Conservation (phyloP, 2,329 filamentous ascomycete species). For the Alternaria tenuissima region DNA sequence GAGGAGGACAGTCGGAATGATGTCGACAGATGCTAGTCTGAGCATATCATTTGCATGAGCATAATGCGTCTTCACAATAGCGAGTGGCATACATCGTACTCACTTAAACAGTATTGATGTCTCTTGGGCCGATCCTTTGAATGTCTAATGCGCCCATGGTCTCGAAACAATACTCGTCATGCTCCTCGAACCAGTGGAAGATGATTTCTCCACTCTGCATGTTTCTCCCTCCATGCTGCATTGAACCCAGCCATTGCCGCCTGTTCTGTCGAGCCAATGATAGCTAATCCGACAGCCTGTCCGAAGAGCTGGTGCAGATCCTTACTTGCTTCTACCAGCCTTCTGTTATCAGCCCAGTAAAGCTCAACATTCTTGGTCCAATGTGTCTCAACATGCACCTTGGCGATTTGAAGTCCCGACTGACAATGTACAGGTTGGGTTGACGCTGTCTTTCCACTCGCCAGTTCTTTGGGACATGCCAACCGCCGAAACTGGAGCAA, state of each 20-base stretch:
- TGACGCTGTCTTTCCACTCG: neutral
- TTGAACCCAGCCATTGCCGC: constrained; percentile 40
- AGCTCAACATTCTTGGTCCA: neutral
- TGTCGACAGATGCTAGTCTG: neutral
- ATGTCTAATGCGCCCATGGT: neutral
- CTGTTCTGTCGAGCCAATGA: constrained; percentile 37
- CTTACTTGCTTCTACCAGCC: constrained; percentile 23
- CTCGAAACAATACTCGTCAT: neutral
- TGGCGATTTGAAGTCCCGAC: constrained; percentile 19
- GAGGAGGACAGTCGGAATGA: neutral
- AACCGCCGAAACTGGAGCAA: constrained; percentile 40
- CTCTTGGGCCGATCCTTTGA: neutral
- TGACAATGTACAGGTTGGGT: neutral
- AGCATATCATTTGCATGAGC: neutral
- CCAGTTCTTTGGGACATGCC: neutral
- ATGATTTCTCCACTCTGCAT: constrained; percentile 17
- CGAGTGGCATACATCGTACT: neutral
- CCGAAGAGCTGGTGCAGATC: constrained; percentile 41
- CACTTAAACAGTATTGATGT: neutral
- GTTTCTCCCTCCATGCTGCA: constrained; percentile 30
- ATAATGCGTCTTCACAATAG: neutral
- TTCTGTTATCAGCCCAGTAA: constrained; percentile 12
- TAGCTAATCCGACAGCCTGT: constrained; percentile 32
- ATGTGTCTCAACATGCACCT: constrained; percentile 22
- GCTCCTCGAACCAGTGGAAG: constrained; percentile 10